Percentiles rank a stretch among this genome's conserved stretches.
Conservation (phyloP, 2,329 filamentous ascomycete species). For the Coniella lustricola region DNA sequence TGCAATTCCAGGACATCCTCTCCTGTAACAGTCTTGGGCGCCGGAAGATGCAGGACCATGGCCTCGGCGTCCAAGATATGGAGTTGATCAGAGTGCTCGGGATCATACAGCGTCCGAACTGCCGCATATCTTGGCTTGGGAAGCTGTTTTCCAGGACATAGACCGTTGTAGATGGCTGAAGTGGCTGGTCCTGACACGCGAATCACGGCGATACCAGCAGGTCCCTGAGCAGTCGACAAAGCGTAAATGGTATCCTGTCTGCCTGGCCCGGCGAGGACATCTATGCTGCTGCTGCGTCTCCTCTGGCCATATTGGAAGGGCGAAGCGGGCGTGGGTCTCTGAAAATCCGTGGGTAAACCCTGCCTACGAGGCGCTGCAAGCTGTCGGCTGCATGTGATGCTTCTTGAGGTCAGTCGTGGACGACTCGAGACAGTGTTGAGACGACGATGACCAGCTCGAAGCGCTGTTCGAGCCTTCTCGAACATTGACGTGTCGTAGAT, state of each 20-base stretch:
- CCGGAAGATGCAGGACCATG: constrained; percentile 74
- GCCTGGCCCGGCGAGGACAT: constrained; percentile 7
- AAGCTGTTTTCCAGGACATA: constrained; percentile 41
- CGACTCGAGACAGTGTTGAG: background rate
- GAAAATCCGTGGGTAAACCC: background rate
- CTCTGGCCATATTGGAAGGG: background rate
- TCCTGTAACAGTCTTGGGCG: constrained; percentile 77
- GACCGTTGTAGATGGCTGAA: constrained; percentile 47
- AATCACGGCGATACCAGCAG: constrained; percentile 84
- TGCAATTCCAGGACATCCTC: constrained; percentile 91
- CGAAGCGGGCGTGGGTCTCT: background rate
- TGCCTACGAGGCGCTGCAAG: background rate
- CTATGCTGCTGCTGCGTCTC: background rate
- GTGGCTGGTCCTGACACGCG: constrained; percentile 78
- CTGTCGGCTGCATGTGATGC: background rate
- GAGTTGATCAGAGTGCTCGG: constrained; percentile 21
- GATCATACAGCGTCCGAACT: constrained; percentile 66
- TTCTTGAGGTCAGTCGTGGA: background rate
- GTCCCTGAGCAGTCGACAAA: constrained; percentile 76
- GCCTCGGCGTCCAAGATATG: constrained; percentile 72
- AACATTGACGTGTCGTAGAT: constrained; percentile 12
- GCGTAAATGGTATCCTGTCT: constrained; percentile 75
- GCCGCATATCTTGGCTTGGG: constrained; percentile 53
- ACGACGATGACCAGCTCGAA: constrained; percentile 6
- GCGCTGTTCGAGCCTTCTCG: constrained; percentile 11